phyloP scores from a whole-genome alignment of 352 stramenopile species.

The Blastocystis sp. region DNA sequence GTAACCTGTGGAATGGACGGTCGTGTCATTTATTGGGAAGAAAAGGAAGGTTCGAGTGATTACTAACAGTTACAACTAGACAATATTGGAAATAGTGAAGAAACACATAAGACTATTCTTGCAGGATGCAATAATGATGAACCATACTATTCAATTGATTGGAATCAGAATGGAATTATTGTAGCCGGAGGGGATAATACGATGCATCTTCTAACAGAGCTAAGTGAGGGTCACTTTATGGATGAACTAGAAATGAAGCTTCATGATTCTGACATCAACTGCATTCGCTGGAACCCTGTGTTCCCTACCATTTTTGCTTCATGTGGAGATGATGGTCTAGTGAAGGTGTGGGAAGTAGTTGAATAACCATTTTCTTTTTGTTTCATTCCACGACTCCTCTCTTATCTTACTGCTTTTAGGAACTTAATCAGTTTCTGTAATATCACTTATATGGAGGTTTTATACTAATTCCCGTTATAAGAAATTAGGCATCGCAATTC shows the following conservation, averaged over 20 bases:
- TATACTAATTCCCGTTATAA: too few species aligned
- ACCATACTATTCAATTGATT: conserved; percentile 88
- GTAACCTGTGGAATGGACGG: conserved; percentile 86
- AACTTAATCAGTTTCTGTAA: not conserved
- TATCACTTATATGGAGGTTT: too few species aligned
- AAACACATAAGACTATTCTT: conserved; percentile 81
- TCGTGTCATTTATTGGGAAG: conserved; percentile 85
- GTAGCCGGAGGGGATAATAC: conserved; percentile 85
- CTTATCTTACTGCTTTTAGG: not conserved
- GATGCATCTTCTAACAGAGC: conserved; percentile 5
- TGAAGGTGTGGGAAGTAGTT: conserved; percentile 75
- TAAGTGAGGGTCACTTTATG: conserved; percentile 60
- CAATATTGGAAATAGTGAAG: conserved; percentile 70
- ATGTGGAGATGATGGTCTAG: conserved; percentile 74
- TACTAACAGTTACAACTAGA: not conserved
- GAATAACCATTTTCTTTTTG: not conserved
- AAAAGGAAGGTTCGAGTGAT: not conserved
- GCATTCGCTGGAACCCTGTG: conserved; percentile 78
- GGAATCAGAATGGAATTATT: conserved; percentile 78
- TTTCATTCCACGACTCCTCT: not conserved
- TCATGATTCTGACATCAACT: conserved; percentile 81
- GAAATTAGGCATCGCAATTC: too few species aligned
- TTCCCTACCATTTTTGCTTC: conserved; percentile 74
- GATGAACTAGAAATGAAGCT: conserved; percentile 71
- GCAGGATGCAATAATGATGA: conserved; percentile 80